Evolutionary conservation across 106 monocot genomes (phyloP).

Genomic region (Ottelia alismoides): DNA sequence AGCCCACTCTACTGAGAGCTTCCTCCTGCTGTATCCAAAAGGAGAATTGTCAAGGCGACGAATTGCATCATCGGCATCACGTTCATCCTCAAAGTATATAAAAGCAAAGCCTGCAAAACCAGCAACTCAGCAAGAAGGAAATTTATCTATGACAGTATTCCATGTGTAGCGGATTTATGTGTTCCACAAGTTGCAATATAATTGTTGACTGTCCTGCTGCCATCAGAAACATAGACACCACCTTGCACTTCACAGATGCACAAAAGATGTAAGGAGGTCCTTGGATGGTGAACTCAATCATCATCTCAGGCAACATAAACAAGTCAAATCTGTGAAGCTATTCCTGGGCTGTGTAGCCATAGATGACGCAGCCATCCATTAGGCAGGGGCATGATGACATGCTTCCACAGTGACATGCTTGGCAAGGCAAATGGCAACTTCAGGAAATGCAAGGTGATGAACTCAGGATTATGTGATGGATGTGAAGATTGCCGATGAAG

Average conservation of each 20-base stretch:
- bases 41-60: constrained; percentile 39
- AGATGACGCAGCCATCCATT: constrained; percentile 20
- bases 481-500: constrained; percentile 39
- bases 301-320: constrained; percentile 30
- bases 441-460: constrained; percentile 25
- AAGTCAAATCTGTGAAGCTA: constrained; percentile 30
- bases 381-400: constrained; percentile 20
- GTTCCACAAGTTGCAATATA: too few relatives aligned
- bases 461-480: constrained; percentile 40
- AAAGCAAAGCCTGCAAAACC: constrained; percentile 82
- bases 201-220: too few relatives aligned
- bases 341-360: constrained; percentile 39
- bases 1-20: constrained; percentile 75
- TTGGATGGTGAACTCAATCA: constrained; percentile 47
- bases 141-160: too few relatives aligned
- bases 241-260: too few relatives aligned
- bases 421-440: constrained; percentile 37
- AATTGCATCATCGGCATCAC: constrained; percentile 80
- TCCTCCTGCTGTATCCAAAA: constrained; percentile 57
- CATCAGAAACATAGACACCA: too few relatives aligned
- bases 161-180: too few relatives aligned
- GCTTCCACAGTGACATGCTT: constrained; percentile 30
- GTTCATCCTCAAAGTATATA: constrained; percentile 77
- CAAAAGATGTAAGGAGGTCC: constrained; percentile 28
- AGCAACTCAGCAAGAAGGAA: too few relatives aligned